These are phyloP conservation scores for Tulasnella sp. DNA, from an alignment of 768 basidiomycete genomes.

Conservation along the genomic window DNA sequence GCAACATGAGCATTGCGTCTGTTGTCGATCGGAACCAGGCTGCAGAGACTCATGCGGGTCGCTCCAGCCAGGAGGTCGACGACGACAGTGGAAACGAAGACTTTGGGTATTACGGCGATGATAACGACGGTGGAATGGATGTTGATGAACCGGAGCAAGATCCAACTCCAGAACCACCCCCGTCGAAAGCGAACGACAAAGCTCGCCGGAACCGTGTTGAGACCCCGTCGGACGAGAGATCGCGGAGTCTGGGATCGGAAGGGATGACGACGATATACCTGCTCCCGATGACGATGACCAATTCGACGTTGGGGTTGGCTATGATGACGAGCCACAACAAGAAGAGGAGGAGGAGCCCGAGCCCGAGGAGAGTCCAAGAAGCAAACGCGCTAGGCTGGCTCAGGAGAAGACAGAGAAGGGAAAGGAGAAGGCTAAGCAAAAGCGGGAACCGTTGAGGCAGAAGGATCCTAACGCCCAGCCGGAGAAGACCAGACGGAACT, in stretches of 20 bases:
- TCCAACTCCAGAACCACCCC: neutral
- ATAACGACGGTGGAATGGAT: neutral
- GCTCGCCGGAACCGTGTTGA: neutral
- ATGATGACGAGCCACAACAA: too few species aligned
- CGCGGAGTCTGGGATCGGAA: neutral
- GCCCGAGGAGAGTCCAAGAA: neutral
- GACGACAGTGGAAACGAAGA: slow-evolving; percentile 8
- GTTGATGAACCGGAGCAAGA: slow-evolving; percentile 1
- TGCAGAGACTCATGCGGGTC: neutral
- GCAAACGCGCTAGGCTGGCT: neutral
- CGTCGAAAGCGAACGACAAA: too few species aligned
- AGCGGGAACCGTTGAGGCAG: neutral
- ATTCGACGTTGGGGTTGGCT: neutral
- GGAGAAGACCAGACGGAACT: slow-evolving; percentile 9
- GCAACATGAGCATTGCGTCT: neutral
- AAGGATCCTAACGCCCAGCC: slow-evolving; percentile 2
- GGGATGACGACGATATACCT: neutral
- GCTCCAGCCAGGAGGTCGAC: neutral
- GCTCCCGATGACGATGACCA: neutral
- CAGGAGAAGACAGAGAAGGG: neutral
- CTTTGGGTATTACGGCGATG: neutral
- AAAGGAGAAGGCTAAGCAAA: neutral
- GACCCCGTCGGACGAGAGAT: neutral
- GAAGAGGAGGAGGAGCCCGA: too few species aligned
- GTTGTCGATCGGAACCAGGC: neutral